These are phyloP conservation scores for Daedalea quercina DNA, from an alignment of 768 basidiomycete species.

Conservation along the genomic window DNA sequence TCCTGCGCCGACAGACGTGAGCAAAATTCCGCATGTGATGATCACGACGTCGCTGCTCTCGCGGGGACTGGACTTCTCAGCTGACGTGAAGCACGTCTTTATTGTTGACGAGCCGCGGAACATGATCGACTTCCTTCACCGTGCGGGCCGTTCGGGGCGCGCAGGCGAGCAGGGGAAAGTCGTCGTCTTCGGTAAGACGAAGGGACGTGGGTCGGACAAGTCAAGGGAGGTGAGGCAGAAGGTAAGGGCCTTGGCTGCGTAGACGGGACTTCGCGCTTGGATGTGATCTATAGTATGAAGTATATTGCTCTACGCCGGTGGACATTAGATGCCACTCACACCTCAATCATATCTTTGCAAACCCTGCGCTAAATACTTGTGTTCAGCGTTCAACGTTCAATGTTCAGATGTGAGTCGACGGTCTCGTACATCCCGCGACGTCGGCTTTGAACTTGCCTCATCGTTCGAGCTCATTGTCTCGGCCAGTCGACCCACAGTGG, in stretches of 20 bases:
- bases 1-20: conserved; percentile 13
- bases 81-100: conserved; percentile 76
- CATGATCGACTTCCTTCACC: conserved; percentile 88
- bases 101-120: conserved; percentile 85
- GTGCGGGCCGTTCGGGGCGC: conserved; percentile 78
- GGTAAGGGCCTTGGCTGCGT: conserved; percentile 34
- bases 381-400: too few species aligned
- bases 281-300: too few species aligned
- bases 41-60: conserved; percentile 89
- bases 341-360: too few species aligned
- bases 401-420: too few species aligned
- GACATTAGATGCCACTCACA: too few species aligned
- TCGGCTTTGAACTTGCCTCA: too few species aligned
- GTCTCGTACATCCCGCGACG: too few species aligned
- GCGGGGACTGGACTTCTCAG: conserved; percentile 83
- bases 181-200: conserved; percentile 67
- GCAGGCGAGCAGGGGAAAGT: conserved; percentile 68
- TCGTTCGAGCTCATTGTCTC: too few species aligned
- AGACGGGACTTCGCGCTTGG: neutral
- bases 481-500: too few species aligned
- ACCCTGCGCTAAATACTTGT: too few species aligned
- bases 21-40: conserved; percentile 54
- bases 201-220: conserved; percentile 53
- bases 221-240: conserved; percentile 45
- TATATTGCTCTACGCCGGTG: too few species aligned